Evolutionary conservation across 2,329 filamentous ascomycete genomes (phyloP).

Genomic region (Hypocreales sp.): DNA sequence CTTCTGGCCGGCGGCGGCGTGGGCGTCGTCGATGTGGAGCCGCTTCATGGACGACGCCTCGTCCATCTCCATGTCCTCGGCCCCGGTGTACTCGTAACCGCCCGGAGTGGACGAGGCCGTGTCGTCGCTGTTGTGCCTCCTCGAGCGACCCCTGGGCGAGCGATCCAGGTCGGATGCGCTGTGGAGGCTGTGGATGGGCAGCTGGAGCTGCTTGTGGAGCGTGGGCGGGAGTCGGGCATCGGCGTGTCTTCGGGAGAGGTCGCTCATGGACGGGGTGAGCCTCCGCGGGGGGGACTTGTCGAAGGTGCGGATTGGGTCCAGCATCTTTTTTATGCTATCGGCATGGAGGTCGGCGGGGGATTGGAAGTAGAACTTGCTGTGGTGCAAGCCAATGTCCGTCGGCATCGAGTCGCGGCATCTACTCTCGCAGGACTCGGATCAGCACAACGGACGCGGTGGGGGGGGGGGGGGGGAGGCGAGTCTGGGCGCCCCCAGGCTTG

Average conservation of each 20-base stretch:
- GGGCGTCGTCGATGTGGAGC: constrained; percentile 31
- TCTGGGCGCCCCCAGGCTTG: too few relatives aligned
- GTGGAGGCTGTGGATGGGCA: constrained; percentile 24
- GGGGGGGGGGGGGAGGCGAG: too few relatives aligned
- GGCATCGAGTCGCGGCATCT: constrained; percentile 26
- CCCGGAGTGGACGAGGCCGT: constrained; percentile 28
- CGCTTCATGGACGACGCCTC: constrained; percentile 34
- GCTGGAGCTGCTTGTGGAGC: constrained; percentile 27
- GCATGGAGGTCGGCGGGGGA: constrained; percentile 31
- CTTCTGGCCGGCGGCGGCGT: constrained; percentile 31
- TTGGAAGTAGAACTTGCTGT: constrained; percentile 32
- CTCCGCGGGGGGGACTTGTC: constrained; percentile 29
- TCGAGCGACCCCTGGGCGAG: constrained; percentile 27
- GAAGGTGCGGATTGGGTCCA: constrained; percentile 30
- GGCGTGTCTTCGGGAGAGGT: constrained; percentile 20
- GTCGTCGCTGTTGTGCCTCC: constrained; percentile 38
- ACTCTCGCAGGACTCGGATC: too few relatives aligned
- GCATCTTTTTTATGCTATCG: constrained; percentile 36
- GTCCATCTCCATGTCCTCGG: constrained; percentile 33
- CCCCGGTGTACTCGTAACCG: constrained; percentile 22
- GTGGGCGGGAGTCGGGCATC: constrained; percentile 24
- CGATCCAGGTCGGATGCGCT: constrained; percentile 29
- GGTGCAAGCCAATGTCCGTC: constrained; percentile 29
- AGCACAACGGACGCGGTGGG: background rate
- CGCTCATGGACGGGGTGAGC: constrained; percentile 25